Base-by-base conservation (phyloP, 2,329 filamentous ascomycete species). In the Ceratocystis colombiana region DNA sequence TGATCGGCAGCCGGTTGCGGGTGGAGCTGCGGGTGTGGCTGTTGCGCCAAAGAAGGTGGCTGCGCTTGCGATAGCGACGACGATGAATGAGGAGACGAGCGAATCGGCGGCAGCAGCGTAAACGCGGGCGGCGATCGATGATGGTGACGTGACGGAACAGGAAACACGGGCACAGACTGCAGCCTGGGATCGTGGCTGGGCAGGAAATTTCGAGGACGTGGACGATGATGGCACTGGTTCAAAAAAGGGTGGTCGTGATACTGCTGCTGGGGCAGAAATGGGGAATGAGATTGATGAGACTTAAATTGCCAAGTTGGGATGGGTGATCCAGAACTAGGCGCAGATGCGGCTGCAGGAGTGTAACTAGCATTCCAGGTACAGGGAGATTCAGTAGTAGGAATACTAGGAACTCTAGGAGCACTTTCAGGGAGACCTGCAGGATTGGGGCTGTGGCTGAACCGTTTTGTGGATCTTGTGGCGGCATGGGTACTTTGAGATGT, bases 321-420 rank as follows among this genome's bases (percentile, higher is more conserved):
- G 28, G 28, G 10, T 30, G 28, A n/a, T n/a, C 55, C 55, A 59
- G 55, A 37, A 37, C 28, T 30, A 33, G 17, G 3, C 8, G 28
- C 55, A 30, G 37, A 41, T 41, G 37, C 37, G 37, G 10, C 37
- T 41, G 55, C 55, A 59, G 55, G 55, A 59, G 55, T 59, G 28
- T 30, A n/a, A 59, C 55, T 59, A 59, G 55, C 15, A 33, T 30
- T 59, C 55, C 55, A 59, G 55, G 28, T 59, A 59, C 55, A 59
- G 55, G 55, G 55, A 59, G 28, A 30, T 20, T 59, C 55, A 62
- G 59, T 41, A 25, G 17, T 62, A 20, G 59, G 33, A 25, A 33
- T 1, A n/a, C 5, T 5, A 62, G 59, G 59, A 44, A 37, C 59
- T 44, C 33, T 6, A 62, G 59, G 33, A 17, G 59, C 41, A 44